Base-by-base conservation (phyloP, 768 basidiomycete genomes). In the Lentinula sp. region DNA sequence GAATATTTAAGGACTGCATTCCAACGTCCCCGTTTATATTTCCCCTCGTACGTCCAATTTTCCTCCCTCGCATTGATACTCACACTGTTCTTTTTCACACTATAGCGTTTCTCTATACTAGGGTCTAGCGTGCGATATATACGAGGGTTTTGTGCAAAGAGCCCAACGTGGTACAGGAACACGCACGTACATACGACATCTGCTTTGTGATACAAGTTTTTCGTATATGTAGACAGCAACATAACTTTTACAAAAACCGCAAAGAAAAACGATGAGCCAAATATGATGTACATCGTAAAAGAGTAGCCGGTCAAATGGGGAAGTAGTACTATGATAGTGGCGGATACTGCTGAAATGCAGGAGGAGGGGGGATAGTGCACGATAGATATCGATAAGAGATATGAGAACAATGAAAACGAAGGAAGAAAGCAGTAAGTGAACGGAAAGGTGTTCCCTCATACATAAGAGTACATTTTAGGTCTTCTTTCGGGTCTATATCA, bases 321-420 rank as follows among this genome's bases (percentile, higher is more conserved):
- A n/a, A 15, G 16, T 7, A 16, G 42, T 10, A 28, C 28, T 28
- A 28, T 28, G 28, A 28, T 28, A 28, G 28, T 28, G 3, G 28
- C 28, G 28, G 28, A 28, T 28, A 28, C 28, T 28, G 28, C 28
- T 8, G 51, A 21, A 28, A 18, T 34, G 28, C 5, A 16, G 32
- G 28, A 35, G 23, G 32, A 5, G 4, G 13, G 13, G 21, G 18
- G 21, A 15, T 4, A 39, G 23, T 28, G 56, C 8, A 28, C 11
- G 56, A 57, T 43, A 57, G 56, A 46, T 57, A 57, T 54, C 35
- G 53, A 54, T 54, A 54, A 54, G 37, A 39, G 35, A 54, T 54
- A 54, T 18, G 53, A 54, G 4, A 54, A 37, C 50, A 1, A 32
- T n/a, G 31, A 35, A 18, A 9, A 52, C 34, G 37, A 43, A 56